phyloP scores from a whole-genome alignment of 2,329 filamentous ascomycete genomes.

The Clonostachys solani region DNA sequence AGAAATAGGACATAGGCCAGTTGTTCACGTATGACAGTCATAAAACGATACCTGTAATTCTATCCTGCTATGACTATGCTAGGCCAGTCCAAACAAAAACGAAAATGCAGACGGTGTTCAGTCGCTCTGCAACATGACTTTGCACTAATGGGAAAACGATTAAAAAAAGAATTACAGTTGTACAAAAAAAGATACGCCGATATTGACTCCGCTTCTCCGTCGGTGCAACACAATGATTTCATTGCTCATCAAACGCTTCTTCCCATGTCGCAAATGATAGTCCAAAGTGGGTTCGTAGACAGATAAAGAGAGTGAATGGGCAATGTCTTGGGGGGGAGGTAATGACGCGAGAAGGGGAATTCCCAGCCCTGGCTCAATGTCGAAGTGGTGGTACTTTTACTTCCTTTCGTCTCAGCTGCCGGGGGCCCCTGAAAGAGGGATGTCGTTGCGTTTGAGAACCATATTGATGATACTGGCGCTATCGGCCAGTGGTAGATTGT shows the following conservation, averaged over 20 bases:
- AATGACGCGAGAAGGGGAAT: not conserved
- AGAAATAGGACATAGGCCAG: too few relatives aligned
- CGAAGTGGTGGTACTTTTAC: not conserved
- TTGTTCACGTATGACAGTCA: too few relatives aligned
- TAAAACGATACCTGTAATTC: not conserved
- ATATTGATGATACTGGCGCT: too few relatives aligned
- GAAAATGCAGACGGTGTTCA: too few relatives aligned
- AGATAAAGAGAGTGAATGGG: too few relatives aligned
- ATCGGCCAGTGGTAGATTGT: too few relatives aligned
- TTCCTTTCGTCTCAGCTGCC: too few relatives aligned
- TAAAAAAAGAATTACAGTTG: constrained; percentile 4
- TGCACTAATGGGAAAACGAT: too few relatives aligned
- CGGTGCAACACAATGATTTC: not conserved
- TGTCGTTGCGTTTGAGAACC: too few relatives aligned
- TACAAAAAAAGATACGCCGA: constrained; percentile 15
- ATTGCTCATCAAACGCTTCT: not conserved
- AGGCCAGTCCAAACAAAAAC: not conserved
- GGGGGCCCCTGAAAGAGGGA: too few relatives aligned
- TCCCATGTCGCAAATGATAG: constrained; percentile 4
- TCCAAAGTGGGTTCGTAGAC: constrained; percentile 3
- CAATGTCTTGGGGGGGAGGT: not conserved
- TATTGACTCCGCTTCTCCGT: constrained; percentile 1
- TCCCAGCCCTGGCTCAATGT: not conserved
- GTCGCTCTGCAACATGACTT: too few relatives aligned
- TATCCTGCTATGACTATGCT: constrained; percentile 25